Conservation (phyloP, 2,329 filamentous ascomycete species). For the Lachnellula suecica region DNA sequence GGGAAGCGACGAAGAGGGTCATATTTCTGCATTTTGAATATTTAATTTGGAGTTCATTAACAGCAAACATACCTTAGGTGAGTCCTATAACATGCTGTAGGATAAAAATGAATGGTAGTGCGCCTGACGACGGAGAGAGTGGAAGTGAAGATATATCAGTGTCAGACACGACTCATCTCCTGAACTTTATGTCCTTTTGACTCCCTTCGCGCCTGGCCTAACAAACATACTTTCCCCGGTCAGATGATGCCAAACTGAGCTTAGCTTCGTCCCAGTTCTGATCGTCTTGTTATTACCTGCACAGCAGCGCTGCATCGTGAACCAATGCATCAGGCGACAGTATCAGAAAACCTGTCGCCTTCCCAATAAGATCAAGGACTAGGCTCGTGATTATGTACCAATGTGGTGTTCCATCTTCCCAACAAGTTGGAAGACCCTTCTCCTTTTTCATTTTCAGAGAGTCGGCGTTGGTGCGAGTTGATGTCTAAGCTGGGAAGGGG, state of each 20-base stretch:
- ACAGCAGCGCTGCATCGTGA: background rate
- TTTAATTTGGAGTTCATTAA: background rate
- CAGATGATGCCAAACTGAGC: background rate
- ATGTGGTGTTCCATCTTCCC: background rate
- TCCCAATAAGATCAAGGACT: background rate
- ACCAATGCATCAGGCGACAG: background rate
- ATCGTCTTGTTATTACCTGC: background rate
- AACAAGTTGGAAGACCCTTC: background rate
- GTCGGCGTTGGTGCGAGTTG: too few species aligned
- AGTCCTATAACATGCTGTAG: background rate
- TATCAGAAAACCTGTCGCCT: background rate
- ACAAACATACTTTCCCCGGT: background rate
- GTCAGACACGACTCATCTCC: background rate
- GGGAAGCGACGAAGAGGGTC: background rate
- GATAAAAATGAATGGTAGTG: background rate
- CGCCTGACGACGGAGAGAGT: background rate
- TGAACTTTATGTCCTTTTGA: slow-evolving; percentile 9
- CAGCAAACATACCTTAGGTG: background rate
- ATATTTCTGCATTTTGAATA: slow-evolving; percentile 1
- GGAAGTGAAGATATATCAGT: too few species aligned
- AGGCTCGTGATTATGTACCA: background rate
- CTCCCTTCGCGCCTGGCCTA: background rate
- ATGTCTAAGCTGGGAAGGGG: background rate
- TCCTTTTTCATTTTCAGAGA: background rate
- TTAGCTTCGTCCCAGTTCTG: background rate